Percentiles rank a stretch among this genome's conserved stretches.
Conservation (phyloP, 2,329 filamentous ascomycete genomes). For the Xylariales sp. region DNA sequence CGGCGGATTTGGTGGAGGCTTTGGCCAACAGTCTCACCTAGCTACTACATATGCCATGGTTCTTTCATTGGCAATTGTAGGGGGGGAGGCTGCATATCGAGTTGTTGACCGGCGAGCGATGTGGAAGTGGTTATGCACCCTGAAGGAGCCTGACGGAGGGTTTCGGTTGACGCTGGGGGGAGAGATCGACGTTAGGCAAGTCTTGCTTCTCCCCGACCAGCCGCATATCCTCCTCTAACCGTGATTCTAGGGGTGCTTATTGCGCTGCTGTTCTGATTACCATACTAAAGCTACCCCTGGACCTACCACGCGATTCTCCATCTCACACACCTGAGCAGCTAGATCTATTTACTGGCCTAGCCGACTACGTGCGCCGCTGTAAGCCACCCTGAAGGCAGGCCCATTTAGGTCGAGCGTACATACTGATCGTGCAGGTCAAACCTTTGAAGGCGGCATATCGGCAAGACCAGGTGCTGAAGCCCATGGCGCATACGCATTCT, state of each 20-base stretch:
- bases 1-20: conserved; percentile 94
- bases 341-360: conserved; percentile 77
- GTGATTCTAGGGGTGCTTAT: conserved; percentile 79
- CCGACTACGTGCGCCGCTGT: conserved; percentile 85
- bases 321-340: conserved; percentile 71
- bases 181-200: conserved; percentile 90
- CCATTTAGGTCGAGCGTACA: conserved; percentile 31
- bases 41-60: conserved; percentile 89
- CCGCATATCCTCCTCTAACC: conserved; percentile 38
- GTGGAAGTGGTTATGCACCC: conserved; percentile 88
- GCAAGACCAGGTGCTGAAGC: conserved; percentile 88
- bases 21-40: conserved; percentile 88
- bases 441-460: conserved; percentile 93
- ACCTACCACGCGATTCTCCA: conserved; percentile 78
- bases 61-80: conserved; percentile 81
- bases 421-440: conserved; percentile 73
- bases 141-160: conserved; percentile 91
- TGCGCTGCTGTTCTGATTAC: conserved; percentile 88
- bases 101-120: conserved; percentile 84
- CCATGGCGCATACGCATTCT: conserved; percentile 97
- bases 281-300: conserved; percentile 83
- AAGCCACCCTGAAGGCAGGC: conserved; percentile 54
- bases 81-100: conserved; percentile 77
- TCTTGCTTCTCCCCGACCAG: conserved; percentile 35
- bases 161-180: conserved; percentile 88